Base-by-base conservation (phyloP, 1,284 basidiomycete species). In the Ustilago lituana region DNA sequence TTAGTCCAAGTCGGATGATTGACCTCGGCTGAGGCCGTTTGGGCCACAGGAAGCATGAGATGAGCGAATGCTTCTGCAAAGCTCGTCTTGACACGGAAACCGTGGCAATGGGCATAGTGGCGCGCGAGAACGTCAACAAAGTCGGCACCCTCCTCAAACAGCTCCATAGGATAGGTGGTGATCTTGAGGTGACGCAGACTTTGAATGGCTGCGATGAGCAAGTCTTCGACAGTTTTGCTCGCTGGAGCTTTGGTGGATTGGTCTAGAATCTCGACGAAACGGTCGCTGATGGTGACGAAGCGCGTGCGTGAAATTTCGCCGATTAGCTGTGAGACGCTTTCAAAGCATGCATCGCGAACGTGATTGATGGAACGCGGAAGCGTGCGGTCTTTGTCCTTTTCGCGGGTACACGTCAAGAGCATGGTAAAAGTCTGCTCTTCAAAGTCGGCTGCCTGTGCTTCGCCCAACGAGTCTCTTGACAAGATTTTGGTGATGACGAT, bases 1-100 rank as follows among this genome's bases (percentile, higher is more conserved):
- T 92, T 93, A 2, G 89, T 90, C 94, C 94, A 98, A 54, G 90
- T 87, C 0, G 94, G 94, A 81, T 96, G 91, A 77, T 97, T 96
- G 44, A 95, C 92, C 84, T 98, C 94, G 1, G 93, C 94, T 81
- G 95, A 93, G 0, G 93, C 94, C 23, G 91, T 93, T 89, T 93
- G 73, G 58, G 91, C 91, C 35, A 97, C 92, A 0, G 92, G 91
- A 83, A 96, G 91, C 40, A 98, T 82, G 12, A 97, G 82, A 40
- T 89, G 86, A 3, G 89, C 87, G 35, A 98, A 85, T 0, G 90
- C 90, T 68, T 96, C 92, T 1, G 92, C 91, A 80, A 94, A 96
- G 2, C 90, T 89, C 15, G 87, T 87, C 83, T 97, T 97, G 60
- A 97, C 84, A 27, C 89, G 87, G 49, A 88, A 86, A 9, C 94